These are phyloP conservation scores for Cyclotella baltica DNA, from an alignment of 108 stramenopile species.

Conservation along the genomic window DNA sequence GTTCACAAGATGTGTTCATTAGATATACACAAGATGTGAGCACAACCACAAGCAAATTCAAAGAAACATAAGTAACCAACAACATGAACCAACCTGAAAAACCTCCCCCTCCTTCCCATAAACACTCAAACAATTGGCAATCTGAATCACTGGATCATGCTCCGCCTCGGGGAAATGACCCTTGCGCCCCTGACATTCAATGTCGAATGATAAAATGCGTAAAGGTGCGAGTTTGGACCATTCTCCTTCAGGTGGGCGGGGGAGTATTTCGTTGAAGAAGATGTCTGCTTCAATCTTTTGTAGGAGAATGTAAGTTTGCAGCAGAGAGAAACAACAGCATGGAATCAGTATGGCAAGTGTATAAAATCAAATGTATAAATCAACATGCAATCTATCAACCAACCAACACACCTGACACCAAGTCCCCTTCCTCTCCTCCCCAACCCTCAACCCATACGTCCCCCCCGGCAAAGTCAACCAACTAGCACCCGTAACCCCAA, in stretches of 20 bases:
- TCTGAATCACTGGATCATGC: slow-evolving; percentile 99
- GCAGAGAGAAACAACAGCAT: background rate
- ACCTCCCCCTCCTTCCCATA: slow-evolving; percentile 81
- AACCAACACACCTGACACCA: slow-evolving; percentile 85
- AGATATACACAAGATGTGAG: no score
- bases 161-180: slow-evolving; percentile 98
- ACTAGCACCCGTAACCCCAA: slow-evolving; percentile 91
- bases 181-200: slow-evolving; percentile 98
- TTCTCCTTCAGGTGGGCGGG: slow-evolving; percentile 91
- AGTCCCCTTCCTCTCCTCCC: slow-evolving; percentile 63
- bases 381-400: background rate
- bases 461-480: slow-evolving; percentile 93
- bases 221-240: slow-evolving; percentile 98
- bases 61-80: background rate
- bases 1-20: background rate
- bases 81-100: slow-evolving; percentile 57
- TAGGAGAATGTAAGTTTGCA: background rate
- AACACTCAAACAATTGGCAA: slow-evolving; percentile 94
- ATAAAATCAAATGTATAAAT: background rate
- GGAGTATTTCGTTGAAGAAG: slow-evolving; percentile 89
- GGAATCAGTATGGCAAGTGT: background rate
- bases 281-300: slow-evolving; percentile 93
- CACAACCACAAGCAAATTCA: background rate
- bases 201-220: slow-evolving; percentile 96
- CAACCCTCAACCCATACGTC: slow-evolving; percentile 79